Conservation (phyloP, 1,139 yeast species). For the Diutina pseudorugosa region DNA sequence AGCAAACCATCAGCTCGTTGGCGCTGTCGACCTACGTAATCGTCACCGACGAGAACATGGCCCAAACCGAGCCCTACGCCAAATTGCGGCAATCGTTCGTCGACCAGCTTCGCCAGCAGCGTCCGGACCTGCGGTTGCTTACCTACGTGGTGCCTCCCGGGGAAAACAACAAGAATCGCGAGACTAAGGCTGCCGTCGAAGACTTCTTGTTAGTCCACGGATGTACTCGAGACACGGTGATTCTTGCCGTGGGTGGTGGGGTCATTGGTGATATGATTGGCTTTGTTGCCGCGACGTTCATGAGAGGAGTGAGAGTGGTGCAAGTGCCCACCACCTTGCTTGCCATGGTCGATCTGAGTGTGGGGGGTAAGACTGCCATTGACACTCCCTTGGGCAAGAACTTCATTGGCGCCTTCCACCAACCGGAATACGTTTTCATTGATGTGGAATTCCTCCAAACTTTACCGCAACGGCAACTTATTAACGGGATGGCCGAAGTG, state of each 20-base stretch:
- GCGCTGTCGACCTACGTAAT: conserved; percentile 87
- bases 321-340: conserved; percentile 91
- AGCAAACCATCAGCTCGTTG: conserved; percentile 48
- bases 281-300: conserved; percentile 94
- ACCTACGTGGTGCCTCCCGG: conserved; percentile 82
- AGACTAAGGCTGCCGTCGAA: conserved; percentile 87
- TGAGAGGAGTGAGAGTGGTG: conserved; percentile 93
- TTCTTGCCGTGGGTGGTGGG: conserved; percentile 96
- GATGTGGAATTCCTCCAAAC: conserved; percentile 84
- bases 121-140: conserved; percentile 51
- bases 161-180: conserved; percentile 79
- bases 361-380: conserved; percentile 98
- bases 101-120: conserved; percentile 13
- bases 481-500: conserved; percentile 98
- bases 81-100: conserved; percentile 24
- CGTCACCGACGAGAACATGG: conserved; percentile 77
- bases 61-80: conserved; percentile 48
- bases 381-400: conserved; percentile 97
- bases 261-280: conserved; percentile 99
- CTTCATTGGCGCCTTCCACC: conserved; percentile 96
- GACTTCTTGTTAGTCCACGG: conserved; percentile 78
- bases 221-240: conserved; percentile 92
- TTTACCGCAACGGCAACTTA: conserved; percentile 84
- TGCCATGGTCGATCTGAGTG: conserved; percentile 97
- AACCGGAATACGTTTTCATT: conserved; percentile 79